Evolutionary conservation across 805 yeast genomes (phyloP).

Genomic region (Candida awuae): DNA sequence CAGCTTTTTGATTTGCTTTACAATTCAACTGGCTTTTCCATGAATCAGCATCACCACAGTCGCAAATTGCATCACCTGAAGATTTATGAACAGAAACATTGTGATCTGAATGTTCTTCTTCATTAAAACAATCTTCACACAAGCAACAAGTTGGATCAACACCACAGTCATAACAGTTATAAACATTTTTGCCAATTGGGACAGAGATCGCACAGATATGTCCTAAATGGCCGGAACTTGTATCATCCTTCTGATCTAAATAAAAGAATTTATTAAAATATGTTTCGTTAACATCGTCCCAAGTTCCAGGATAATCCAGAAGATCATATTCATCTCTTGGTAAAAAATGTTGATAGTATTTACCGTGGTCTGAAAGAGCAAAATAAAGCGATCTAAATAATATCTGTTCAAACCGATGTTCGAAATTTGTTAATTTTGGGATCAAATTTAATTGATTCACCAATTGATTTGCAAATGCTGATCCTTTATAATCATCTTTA

Average conservation of each 20-base stretch:
- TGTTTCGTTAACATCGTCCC: slow-evolving; percentile 19
- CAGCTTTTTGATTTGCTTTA: slow-evolving; percentile 18
- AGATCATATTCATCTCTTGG: background rate
- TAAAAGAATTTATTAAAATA: slow-evolving; percentile 19
- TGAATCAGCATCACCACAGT: slow-evolving; percentile 65
- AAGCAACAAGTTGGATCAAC: slow-evolving; percentile 72
- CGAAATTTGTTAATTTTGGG: slow-evolving; percentile 7
- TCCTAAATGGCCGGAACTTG: slow-evolving; percentile 39
- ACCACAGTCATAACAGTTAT: slow-evolving; percentile 69
- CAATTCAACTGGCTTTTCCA: slow-evolving; percentile 51
- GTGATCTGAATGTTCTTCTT: slow-evolving; percentile 60
- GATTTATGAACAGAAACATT: slow-evolving; percentile 49
- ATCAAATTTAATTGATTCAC: slow-evolving; percentile 7
- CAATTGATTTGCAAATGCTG: slow-evolving; percentile 6
- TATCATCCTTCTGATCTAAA: slow-evolving; percentile 13
- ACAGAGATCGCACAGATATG: slow-evolving; percentile 64
- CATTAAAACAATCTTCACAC: slow-evolving; percentile 66
- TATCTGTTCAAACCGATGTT: slow-evolving; percentile 5
- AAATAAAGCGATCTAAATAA: slow-evolving; percentile 13
- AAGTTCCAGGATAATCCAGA: slow-evolving; percentile 20
- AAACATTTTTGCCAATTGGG: slow-evolving; percentile 54
- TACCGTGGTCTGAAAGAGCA: slow-evolving; percentile 11
- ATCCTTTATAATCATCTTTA: slow-evolving; percentile 7
- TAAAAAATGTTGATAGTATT: slow-evolving; percentile 9
- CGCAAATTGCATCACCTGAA: slow-evolving; percentile 54